A percentile compares a stretch with the other conserved stretches of the same genome.
Evolutionary conservation across 495 filamentous ascomycete genomes (phyloP).

Genomic region (Aspergillus diversus): DNA sequence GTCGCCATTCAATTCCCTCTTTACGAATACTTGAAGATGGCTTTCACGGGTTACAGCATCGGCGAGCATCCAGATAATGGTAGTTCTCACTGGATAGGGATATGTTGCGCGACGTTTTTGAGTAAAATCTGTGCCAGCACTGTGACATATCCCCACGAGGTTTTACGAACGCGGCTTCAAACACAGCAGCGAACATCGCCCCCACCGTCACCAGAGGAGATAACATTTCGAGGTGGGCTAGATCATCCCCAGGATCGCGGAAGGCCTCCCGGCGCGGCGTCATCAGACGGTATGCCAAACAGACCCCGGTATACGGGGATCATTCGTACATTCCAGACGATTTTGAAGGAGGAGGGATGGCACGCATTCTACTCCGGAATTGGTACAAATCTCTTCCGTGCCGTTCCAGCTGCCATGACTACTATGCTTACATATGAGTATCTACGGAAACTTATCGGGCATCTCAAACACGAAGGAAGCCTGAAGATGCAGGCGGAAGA

Average conservation of each 20-base stretch:
- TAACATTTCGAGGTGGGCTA: slow-evolving; percentile 68
- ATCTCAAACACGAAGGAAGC: slow-evolving; percentile 54
- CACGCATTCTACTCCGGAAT: slow-evolving; percentile 96
- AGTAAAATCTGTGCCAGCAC: slow-evolving; percentile 95
- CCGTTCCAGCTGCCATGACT: slow-evolving; percentile 92
- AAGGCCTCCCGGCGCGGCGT: slow-evolving; percentile 49
- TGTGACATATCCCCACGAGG: slow-evolving; percentile 96
- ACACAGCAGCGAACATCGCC: slow-evolving; percentile 71
- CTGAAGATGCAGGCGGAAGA: slow-evolving; percentile 35
- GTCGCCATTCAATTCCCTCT: slow-evolving; percentile 97
- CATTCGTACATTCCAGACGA: slow-evolving; percentile 79
- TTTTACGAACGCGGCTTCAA: slow-evolving; percentile 86
- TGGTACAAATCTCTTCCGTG: slow-evolving; percentile 96
- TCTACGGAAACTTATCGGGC: slow-evolving; percentile 62
- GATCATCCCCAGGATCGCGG: slow-evolving; percentile 48
- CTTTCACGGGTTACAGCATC: slow-evolving; percentile 85
- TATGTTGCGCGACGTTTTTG: slow-evolving; percentile 85
- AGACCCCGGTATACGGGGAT: slow-evolving; percentile 79
- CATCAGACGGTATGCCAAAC: slow-evolving; percentile 60
- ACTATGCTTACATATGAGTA: slow-evolving; percentile 98
- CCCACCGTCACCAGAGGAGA: slow-evolving; percentile 50
- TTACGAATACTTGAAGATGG: slow-evolving; percentile 90
- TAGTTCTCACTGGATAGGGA: slow-evolving; percentile 68
- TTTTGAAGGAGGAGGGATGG: slow-evolving; percentile 92
- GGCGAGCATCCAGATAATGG: slow-evolving; percentile 66